Base-by-base conservation (phyloP, 192 early-diverging fungal species). In the Backusella sp. region DNA sequence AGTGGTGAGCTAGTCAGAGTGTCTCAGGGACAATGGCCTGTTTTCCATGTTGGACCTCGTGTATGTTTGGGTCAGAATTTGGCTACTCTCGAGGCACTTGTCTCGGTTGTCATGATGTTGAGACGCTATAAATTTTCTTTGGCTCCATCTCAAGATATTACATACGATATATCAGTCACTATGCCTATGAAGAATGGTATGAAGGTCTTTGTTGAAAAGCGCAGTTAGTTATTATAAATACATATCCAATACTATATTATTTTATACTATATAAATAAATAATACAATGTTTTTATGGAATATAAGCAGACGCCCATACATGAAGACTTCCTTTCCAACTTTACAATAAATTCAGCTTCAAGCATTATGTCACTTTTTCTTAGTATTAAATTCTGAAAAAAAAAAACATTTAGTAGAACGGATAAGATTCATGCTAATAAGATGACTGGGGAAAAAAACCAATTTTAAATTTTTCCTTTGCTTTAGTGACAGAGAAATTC, bases 31-130 rank as follows among this genome's bases (percentile, higher is more conserved):
- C 86, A 87, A 75, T 90, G 82, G 66, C 78, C 85, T 15, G 85
- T 80, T n/a, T 91, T 91, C 83, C 79, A 91, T 68, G 86, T 82
- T 17, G 90, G 88, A 26, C 90, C 90, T 36, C 77, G 73, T 26
- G 67, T 76, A 11, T 80, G 74, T 32, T 44, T 79, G 35, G 73
- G 73, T 74, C 80, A 84, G 76, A 83, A 82, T n/a, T 75, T 86
- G 23, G 85, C 85, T 8, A 86, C 82, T 3, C 70, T 84, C 68
- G 85, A 86, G 52, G 76, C 80, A 8, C 72, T 86, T 14, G 81
- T 83, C 6, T 66, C 81, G 41, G 73, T 84, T 17, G 76, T 78
- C 12, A 66, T 80, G 3, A 14, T 86, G 8, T 77, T 86, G n/a
- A 84, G 70, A 67, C 74, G 66, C 6, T 86, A 82, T 66, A 46